Evolutionary conservation across 495 filamentous ascomycete genomes (phyloP), one percentile per base, ranked within the genome.

Genomic region (Aspergillus hancockii): DNA sequence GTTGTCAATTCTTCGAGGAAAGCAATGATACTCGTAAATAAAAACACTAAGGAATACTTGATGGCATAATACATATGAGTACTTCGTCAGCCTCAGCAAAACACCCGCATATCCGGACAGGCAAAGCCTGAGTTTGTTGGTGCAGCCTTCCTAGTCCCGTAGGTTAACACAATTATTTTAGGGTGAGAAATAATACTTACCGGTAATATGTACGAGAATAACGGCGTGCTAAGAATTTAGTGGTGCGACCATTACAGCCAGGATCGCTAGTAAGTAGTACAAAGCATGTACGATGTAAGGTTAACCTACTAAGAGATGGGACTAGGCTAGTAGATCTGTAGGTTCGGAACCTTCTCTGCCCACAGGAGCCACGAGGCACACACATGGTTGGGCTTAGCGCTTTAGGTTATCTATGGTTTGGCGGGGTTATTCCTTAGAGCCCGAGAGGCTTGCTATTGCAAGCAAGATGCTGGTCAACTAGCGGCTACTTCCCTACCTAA

Each of bases 341-440:
- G 45, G 47, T 38, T 49, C 46, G 36, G 56, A 58, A 58, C 56
- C 56, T 58, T 58, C n/a, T 19, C 43, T 49, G 30, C 13, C 12
- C 38, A 25, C 53, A 14, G 13, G 30, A 56, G 54, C 54, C 54
- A 56, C 54, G 41, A 47, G 54, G 34, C 47, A 45, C 23, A 19
- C 51, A 28, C 22, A 32, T 61, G 21, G 32, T 45, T 19, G 38
- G 22, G n/a, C 25, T 28, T 28, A 28, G 25, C 7, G n/a, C 38
- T 57, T 62, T 55, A 63, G 40, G 55, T 59, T 63, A 63, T 63
- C 60, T 58, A 58, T 56, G 45, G 60, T 58, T 63, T 63, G 51
- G 49, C 55, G 40, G 50, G n/a, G 45, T 51, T n/a, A n/a, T n/a
- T 52, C 31, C 40, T 43, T 63, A 58, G 55, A 49, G 22, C 51